Evolutionary conservation across 768 basidiomycete genomes (phyloP).

Genomic region (Termitomyces sp.): DNA sequence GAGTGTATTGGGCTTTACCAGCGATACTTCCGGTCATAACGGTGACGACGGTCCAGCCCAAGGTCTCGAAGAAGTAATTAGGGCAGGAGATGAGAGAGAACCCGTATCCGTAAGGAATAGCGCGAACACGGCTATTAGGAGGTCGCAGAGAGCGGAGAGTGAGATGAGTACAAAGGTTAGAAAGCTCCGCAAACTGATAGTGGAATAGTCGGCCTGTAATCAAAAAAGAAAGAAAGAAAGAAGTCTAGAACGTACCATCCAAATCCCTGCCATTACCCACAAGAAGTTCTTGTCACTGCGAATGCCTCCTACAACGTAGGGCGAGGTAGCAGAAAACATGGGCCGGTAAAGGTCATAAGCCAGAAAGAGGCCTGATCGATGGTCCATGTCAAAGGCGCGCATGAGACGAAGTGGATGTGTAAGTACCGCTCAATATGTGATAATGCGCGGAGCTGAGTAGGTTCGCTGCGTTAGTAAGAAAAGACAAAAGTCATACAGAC

Average conservation of each 20-base stretch:
- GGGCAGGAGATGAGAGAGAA: slow-evolving; percentile 85
- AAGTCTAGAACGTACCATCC: slow-evolving; percentile 51
- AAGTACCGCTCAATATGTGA: slow-evolving; percentile 64
- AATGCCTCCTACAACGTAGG: slow-evolving; percentile 56
- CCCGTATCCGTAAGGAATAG: slow-evolving; percentile 90
- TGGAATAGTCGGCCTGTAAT: neutral
- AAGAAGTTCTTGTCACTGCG: slow-evolving; percentile 67
- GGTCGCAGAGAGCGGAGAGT: slow-evolving; percentile 83
- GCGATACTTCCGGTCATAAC: slow-evolving; percentile 74
- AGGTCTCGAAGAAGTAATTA: slow-evolving; percentile 90
- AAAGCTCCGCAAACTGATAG: slow-evolving; percentile 72
- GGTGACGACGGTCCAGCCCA: slow-evolving; percentile 69
- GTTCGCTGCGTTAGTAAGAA: neutral
- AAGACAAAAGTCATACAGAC: slow-evolving; percentile 12
- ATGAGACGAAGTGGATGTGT: neutral
- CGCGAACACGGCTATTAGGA: slow-evolving; percentile 67
- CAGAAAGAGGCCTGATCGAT: slow-evolving; percentile 56
- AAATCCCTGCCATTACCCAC: slow-evolving; percentile 57
- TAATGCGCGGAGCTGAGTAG: slow-evolving; percentile 79
- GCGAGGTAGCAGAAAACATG: slow-evolving; percentile 60
- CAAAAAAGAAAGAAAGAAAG: neutral
- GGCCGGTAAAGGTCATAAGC: slow-evolving; percentile 82
- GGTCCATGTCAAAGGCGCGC: neutral
- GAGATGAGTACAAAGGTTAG: slow-evolving; percentile 80
- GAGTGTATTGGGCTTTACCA: slow-evolving; percentile 40